Percentiles rank a stretch among this genome's conserved stretches.
Conservation (phyloP, 2,329 filamentous ascomycete genomes). For the Clarireedia homoeocarpa region DNA sequence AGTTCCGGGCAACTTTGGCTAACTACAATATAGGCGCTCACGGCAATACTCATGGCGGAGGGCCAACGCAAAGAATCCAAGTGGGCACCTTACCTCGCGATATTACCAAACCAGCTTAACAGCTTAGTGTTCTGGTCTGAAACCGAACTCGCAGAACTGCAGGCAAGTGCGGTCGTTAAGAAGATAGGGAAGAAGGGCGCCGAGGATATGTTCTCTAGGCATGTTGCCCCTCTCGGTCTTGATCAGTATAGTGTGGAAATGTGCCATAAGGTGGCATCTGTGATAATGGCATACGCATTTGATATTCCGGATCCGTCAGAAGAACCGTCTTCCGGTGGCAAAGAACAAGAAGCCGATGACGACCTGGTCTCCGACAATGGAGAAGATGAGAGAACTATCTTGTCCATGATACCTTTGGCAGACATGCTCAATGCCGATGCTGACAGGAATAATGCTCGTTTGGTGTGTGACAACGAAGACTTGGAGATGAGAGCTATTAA, state of each 20-base stretch:
- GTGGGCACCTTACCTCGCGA: constrained; percentile 48
- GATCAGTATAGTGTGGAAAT: constrained; percentile 33
- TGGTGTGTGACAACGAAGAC: constrained; percentile 28
- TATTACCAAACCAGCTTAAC: constrained; percentile 54
- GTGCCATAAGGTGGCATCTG: constrained; percentile 57
- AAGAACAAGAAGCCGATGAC: constrained; percentile 38
- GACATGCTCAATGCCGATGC: constrained; percentile 65
- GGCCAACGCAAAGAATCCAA: constrained; percentile 20
- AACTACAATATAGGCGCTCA: constrained; percentile 4
- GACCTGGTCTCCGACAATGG: constrained; percentile 40
- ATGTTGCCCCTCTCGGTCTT: constrained; percentile 46
- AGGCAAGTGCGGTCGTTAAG: constrained; percentile 53
- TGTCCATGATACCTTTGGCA: constrained; percentile 64
- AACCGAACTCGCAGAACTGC: constrained; percentile 51
- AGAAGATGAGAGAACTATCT: constrained; percentile 37
- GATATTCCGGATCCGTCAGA: constrained; percentile 40
- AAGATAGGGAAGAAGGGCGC: constrained; percentile 58
- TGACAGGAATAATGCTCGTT: constrained; percentile 52
- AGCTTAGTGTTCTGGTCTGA: constrained; percentile 63
- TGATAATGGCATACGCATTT: constrained; percentile 68
- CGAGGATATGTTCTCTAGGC: constrained; percentile 47
- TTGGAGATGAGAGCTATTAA: constrained; percentile 58
- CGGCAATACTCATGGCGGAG: constrained; percentile 22
- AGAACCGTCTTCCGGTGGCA: constrained; percentile 37
- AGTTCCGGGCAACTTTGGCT: background rate